Evolutionary conservation across 1,284 basidiomycete genomes (phyloP), one percentile per base, ranked within the genome.

Genomic region (Malassezia vespertilionis): DNA sequence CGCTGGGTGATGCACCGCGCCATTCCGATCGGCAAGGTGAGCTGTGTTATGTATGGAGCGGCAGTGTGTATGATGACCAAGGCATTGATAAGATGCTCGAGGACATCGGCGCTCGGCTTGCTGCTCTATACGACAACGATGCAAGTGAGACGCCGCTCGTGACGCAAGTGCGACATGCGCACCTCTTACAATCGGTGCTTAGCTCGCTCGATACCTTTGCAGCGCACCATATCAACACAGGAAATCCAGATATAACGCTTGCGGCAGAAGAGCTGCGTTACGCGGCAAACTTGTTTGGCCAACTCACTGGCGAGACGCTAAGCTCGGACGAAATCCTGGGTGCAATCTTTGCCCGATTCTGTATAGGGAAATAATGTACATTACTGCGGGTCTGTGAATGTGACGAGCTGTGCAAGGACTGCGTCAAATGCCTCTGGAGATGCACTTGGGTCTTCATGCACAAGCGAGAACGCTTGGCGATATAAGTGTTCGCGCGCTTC

Each of bases 251-350:
- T 48, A 72, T 87, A 4, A 84, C 88, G 2, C 69, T 84, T 9
- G 84, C 79, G 3, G 85, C 85, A 0, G 87, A 90, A 67, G 84
- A 87, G 63, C 74, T 90, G 28, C 78, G 86, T 17, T 85, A 86
- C 64, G 86, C 86, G 3, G 81, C 83, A 0, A 77, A 78, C 46
- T 80, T 83, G 5, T 76, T 90, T n/a, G 86, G 84, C 1, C 79
- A 80, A 49, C 78, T 89, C 14, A 82, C 82, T 4, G 86, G 86
- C 2, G 47, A 43, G 65, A 76, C 20, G 78, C 84, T 51, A 78
- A 80, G 40, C 77, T 81, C 23, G 82, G 55, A 90, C 60, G 83
- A 88, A 52, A 76, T 89, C 7, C 70, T 90, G 17, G 86, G 87
- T 50, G 78, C 77, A 27, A 77, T 90, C 27, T 90, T 90, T 65